Conservation (phyloP, 495 filamentous ascomycete genomes). For the Annulohypoxylon bovei region DNA sequence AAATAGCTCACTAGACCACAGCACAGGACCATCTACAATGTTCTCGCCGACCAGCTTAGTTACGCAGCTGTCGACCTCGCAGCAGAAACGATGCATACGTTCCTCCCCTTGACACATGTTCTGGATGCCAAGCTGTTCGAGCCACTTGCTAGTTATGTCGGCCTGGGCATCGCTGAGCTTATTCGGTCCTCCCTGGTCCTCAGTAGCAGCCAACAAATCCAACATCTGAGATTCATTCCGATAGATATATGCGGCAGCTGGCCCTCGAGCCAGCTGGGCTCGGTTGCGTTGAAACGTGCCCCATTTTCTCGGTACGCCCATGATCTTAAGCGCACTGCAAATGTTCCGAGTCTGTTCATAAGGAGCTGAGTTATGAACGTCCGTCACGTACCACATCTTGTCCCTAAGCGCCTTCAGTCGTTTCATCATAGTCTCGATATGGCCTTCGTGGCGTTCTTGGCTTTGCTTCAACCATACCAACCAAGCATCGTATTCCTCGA, state of each 20-base stretch:
- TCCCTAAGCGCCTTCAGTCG: constrained; percentile 76
- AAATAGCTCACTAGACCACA: constrained; percentile 93
- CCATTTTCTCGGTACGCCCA: constrained; percentile 72
- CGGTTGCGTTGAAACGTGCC: constrained; percentile 63
- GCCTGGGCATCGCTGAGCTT: constrained; percentile 97
- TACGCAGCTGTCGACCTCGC: constrained; percentile 88
- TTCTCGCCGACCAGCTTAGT: constrained; percentile 87
- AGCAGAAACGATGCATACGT: constrained; percentile 91
- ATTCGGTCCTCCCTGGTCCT: constrained; percentile 88
- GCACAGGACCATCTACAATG: constrained; percentile 84
- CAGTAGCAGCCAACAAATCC: constrained; percentile 83
- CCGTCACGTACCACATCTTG: constrained; percentile 99
- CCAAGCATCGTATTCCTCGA: constrained; percentile 80
- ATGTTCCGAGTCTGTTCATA: constrained; percentile 93
- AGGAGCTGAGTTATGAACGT: constrained; percentile 88
- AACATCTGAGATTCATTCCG: constrained; percentile 87
- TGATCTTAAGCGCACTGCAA: constrained; percentile 87
- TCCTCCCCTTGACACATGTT: constrained; percentile 98
- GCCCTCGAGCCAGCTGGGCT: constrained; percentile 64
- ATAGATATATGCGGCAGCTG: constrained; percentile 75
- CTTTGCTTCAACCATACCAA: constrained; percentile 78
- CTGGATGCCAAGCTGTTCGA: constrained; percentile 82
- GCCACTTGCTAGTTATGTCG: constrained; percentile 84
- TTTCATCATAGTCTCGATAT: constrained; percentile 73
- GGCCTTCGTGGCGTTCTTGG: constrained; percentile 72